Conservation (phyloP, 1,139 yeast species). For the Saccharomycopsis phalli region DNA sequence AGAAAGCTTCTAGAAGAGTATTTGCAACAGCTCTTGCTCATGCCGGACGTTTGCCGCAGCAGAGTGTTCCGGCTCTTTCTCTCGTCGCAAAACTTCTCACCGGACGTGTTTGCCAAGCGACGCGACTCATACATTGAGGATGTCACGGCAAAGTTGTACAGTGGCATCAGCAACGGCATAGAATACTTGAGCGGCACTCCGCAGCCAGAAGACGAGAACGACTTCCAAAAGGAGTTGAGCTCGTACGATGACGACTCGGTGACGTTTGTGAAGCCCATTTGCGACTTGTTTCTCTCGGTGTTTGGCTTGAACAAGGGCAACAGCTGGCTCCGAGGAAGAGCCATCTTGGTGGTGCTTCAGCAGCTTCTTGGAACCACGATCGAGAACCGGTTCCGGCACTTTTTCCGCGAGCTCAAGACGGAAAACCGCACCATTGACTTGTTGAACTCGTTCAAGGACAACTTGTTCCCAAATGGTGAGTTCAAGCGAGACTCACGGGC, state of each 20-base stretch:
- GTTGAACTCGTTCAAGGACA: conserved; percentile 35
- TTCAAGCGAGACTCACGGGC: conserved; percentile 26
- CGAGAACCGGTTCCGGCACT: conserved; percentile 59
- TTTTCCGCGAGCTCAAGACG: conserved; percentile 34
- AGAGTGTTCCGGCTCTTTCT: conserved; percentile 66
- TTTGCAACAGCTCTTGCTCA: conserved; percentile 44
- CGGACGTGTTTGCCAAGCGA: conserved; percentile 19
- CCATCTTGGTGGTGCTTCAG: conserved; percentile 71
- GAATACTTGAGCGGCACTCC: conserved; percentile 18
- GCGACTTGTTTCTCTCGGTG: conserved; percentile 62
- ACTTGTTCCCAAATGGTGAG: conserved; percentile 60
- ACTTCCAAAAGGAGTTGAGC: conserved; percentile 26
- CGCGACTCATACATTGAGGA: conserved; percentile 22
- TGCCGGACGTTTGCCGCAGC: conserved; percentile 67
- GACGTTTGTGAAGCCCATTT: conserved; percentile 71
- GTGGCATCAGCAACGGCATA: conserved; percentile 19
- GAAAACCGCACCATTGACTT: conserved; percentile 44
- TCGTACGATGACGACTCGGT: conserved; percentile 23
- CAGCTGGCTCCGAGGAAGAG: conserved; percentile 79
- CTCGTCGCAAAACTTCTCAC: conserved; percentile 57
- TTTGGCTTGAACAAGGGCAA: conserved; percentile 61
- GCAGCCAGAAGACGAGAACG: conserved; percentile 24
- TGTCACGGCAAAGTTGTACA: conserved; percentile 20
- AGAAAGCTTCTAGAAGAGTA: conserved; percentile 54
- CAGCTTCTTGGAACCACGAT: conserved; percentile 84